These are phyloP conservation scores for Magnusiomyces ingens DNA, from an alignment of 1,139 yeast genomes.

Conservation along the genomic window DNA sequence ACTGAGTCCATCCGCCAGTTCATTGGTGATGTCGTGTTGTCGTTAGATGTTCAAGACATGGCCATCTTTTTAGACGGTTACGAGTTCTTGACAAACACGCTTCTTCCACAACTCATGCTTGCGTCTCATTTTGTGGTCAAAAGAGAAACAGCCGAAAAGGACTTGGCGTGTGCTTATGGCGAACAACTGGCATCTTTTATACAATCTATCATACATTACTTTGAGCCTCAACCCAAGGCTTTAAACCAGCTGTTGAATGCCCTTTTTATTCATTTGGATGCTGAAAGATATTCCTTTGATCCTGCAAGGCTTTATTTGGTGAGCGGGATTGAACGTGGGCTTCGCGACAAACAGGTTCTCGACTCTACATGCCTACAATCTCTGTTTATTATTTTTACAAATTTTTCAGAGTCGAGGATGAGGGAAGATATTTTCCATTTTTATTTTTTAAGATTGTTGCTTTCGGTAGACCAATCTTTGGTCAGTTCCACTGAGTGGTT, in stretches of 20 bases:
- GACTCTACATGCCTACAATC: conserved; percentile 42
- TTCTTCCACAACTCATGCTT: conserved; percentile 57
- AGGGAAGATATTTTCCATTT: too few species aligned
- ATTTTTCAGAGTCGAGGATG: conserved; percentile 4
- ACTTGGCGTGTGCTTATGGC: conserved; percentile 52
- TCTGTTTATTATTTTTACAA: conserved; percentile 11
- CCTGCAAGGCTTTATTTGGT: conserved; percentile 63
- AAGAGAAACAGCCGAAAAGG: conserved; percentile 21
- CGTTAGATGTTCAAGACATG: conserved; percentile 45
- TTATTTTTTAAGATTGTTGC: too few species aligned
- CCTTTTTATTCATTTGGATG: conserved; percentile 40
- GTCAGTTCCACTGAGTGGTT: conserved; percentile 13
- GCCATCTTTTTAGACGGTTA: conserved; percentile 32
- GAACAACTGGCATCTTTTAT: conserved; percentile 45
- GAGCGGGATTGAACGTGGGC: conserved; percentile 51
- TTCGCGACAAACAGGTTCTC: conserved; percentile 35
- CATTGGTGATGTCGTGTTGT: conserved; percentile 50
- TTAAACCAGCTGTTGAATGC: background rate
- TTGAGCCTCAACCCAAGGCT: conserved; percentile 28
- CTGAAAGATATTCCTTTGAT: conserved; percentile 52
- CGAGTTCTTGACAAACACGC: conserved; percentile 44
- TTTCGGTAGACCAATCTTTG: too few species aligned
- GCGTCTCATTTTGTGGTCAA: conserved; percentile 51
- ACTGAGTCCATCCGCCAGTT: conserved; percentile 74
- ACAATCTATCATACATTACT: conserved; percentile 37